A percentile compares a stretch with the other conserved stretches of the same genome.
These are phyloP conservation scores for Cyclotella sp. DNA, from an alignment of 108 stramenopile species.

Conservation along the genomic window DNA sequence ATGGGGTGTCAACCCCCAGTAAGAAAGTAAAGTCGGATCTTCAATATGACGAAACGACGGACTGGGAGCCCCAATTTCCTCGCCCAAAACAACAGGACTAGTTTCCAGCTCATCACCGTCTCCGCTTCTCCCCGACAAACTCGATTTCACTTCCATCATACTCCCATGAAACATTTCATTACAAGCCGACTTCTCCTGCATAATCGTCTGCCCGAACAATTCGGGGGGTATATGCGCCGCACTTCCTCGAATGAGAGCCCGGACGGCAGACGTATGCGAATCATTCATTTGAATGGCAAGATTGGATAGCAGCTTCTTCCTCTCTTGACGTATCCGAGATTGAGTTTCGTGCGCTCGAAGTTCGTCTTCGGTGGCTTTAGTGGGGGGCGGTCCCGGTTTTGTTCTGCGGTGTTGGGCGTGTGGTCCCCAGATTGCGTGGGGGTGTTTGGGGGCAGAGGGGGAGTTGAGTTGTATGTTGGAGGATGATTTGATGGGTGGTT, in stretches of 20 bases:
- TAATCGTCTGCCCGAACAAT: constrained; percentile 39
- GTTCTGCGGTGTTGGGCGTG: constrained; percentile 8
- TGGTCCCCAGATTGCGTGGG: constrained; percentile 25
- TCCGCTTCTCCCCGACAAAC: neutral
- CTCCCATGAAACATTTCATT: constrained; percentile 13
- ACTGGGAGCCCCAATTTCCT: neutral
- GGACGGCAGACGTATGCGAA: constrained; percentile 23
- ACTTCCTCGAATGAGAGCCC: constrained; percentile 26
- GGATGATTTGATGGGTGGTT: no score
- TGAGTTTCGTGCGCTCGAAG: constrained; percentile 14
- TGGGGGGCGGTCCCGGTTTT: constrained; percentile 1
- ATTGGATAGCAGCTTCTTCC: constrained; percentile 19
- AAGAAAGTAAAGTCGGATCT: constrained; percentile 25
- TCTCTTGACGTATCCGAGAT: neutral
- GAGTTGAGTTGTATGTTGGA: neutral
- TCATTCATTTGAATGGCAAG: constrained; percentile 29
- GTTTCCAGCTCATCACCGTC: neutral
- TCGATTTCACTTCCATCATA: neutral
- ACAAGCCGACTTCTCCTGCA: constrained; percentile 35
- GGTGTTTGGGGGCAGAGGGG: neutral
- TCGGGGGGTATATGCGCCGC: constrained; percentile 33
- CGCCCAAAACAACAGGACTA: neutral
- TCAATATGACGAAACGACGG: constrained; percentile 36
- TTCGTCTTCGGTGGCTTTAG: constrained; percentile 22
- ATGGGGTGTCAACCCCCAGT: constrained; percentile 29